Base-by-base conservation (phyloP, 2,329 filamentous ascomycete genomes). In the Botrytis galanthina region DNA sequence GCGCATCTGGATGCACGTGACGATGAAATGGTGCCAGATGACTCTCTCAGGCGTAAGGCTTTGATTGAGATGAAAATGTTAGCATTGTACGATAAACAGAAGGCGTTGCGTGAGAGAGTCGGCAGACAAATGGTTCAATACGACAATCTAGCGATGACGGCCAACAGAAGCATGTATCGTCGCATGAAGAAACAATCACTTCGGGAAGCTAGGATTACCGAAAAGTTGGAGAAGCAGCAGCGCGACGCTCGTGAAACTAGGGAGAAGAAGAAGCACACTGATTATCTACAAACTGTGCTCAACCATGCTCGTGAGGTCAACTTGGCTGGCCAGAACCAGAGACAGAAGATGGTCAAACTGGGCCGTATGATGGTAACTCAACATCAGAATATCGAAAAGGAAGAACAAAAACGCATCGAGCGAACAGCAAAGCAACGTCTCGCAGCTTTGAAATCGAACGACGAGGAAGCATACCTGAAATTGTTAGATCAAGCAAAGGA, bases 171-270 rank as follows among this genome's bases (percentile, higher is more conserved):
- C 71, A 89, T 91, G 80, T 98, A 98, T 82, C 92, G 96, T 51
- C 91, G 96, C 69, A 92, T 96, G 86, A 99, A 99, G 91, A 98
- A 98, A 85, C 95, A 98, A 83, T 97, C 92, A 68, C 88, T 98
- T 68, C 92, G 95, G 51, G 96, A 99, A 84, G 96, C 96, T 73
- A 92, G 95, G 73, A 97, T 99, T 77, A 99, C 96, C 0, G 96
- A 99, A 88, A 99, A 98, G 84, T 90, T 99, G 2, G 96, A 99
- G 88, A 98, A 98, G 85, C 95, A 99, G 82, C 96, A 99, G 82
- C 93, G 96, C 73, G 95, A 98, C 82, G 95, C 95, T 60, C 93
- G 96, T 74, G 95, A 98, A 85, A 93, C 93, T 77, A 93, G 97
- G 76, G 96, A 99, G 84, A 97, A 97, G 90, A 96, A 97, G 90